Base-by-base conservation (phyloP, 2,329 filamentous ascomycete species). In the Alternaria sp. region DNA sequence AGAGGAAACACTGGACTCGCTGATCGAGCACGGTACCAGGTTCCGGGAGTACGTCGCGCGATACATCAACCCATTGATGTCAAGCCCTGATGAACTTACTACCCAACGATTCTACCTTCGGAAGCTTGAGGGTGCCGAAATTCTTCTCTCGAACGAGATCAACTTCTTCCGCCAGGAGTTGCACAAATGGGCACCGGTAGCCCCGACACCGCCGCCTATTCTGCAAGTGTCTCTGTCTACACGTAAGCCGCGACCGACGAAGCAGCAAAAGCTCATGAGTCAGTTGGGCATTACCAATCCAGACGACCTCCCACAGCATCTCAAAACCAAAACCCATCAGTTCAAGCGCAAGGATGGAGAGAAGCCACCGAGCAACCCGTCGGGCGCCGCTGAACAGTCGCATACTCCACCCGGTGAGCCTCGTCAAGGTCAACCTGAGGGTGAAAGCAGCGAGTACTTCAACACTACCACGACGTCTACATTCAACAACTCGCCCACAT, bases 151-250 rank as follows among this genome's bases (percentile, higher is more conserved):
- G 0, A 91, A 90, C 61, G 96, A 99, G 82, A 97, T 95, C n/a
- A 99, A 99, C 77, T 97, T 96, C 80, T 95, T 99, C 83, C 90
- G 95, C 23, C 93, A 97, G 77, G 93, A 97, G 76, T 85, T 99
- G 60, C 96, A 99, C 81, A 96, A 93, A 77, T 97, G 93, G 91
- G 93, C 91, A 43, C 94, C 94, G 3, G 93, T 98, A 25, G 94
- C 96, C 2, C 91, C 93, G 0, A 87, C 93, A 13, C 85, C 96
- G 12, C 96, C 96, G 4, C 94, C 94, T 21, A 90, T 96, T 40
- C 86, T 97, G 10, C 91, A 97, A 65, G 88, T 91, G 15, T 98
- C 95, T 1, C 87, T 94, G 66, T 97, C 94, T 54, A 99, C 96
- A 5, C 88, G 96, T 62, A 99, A 99, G 80, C 96, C 96, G 44